Conservation (phyloP, 177 flowering plant species). For the Vitis hybrid region DNA sequence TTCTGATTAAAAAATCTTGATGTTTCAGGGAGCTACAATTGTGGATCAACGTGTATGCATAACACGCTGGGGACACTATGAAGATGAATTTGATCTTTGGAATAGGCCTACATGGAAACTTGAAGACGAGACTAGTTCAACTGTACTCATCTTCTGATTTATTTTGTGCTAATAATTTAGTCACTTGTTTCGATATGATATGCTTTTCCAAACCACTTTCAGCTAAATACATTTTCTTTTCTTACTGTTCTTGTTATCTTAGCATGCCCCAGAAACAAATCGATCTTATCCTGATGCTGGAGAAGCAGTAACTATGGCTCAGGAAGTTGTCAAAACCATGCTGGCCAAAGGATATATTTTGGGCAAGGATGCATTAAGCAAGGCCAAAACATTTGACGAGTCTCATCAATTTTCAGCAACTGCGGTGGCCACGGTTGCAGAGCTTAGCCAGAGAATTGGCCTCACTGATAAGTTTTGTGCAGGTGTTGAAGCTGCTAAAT, state of each 20-base stretch:
- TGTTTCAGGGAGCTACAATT: slow-evolving; percentile 77
- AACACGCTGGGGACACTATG: slow-evolving; percentile 70
- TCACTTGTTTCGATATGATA: neutral
- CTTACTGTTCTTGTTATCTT: neutral
- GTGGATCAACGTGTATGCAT: slow-evolving; percentile 79
- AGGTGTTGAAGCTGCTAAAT: slow-evolving; percentile 63
- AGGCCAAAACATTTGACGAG: slow-evolving; percentile 79
- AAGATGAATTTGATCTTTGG: slow-evolving; percentile 69
- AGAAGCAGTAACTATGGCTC: slow-evolving; percentile 76
- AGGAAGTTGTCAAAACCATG: slow-evolving; percentile 79
- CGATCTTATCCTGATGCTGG: slow-evolving; percentile 51
- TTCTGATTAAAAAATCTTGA: neutral
- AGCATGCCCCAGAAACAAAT: slow-evolving; percentile 25
- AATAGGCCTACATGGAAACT: slow-evolving; percentile 44
- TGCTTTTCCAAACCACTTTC: neutral
- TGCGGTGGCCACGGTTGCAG: slow-evolving; percentile 69
- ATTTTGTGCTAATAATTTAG: neutral
- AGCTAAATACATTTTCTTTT: neutral
- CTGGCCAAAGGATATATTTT: slow-evolving; percentile 68
- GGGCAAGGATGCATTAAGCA: slow-evolving; percentile 67
- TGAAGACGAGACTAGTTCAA: slow-evolving; percentile 48
- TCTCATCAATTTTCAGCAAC: slow-evolving; percentile 72
- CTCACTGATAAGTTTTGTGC: slow-evolving; percentile 65
- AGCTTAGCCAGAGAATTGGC: slow-evolving; percentile 64
- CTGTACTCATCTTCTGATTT: slow-evolving; percentile 34